Evolutionary conservation across 2,329 filamentous ascomycete species (phyloP).

Genomic region (Metarhizium humberi): DNA sequence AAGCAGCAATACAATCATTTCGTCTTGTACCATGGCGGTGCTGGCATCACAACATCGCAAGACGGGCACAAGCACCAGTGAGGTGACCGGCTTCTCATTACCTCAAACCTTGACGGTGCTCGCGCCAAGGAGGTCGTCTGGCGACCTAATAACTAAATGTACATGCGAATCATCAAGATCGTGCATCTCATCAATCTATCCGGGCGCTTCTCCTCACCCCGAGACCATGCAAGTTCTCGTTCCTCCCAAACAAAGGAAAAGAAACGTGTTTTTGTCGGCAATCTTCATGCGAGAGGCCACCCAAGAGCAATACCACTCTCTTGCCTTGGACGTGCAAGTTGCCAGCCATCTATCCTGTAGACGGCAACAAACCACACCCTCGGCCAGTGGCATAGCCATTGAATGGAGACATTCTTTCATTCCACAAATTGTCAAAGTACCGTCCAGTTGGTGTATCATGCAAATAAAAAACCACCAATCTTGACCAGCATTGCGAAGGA

Average conservation of each 20-base stretch:
- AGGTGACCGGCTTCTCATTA: slow-evolving; percentile 28
- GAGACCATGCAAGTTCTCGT: slow-evolving; percentile 10
- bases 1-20: not conserved
- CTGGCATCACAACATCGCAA: not conserved
- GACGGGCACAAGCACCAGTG: slow-evolving; percentile 9
- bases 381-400: not conserved
- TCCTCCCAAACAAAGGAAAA: slow-evolving; percentile 11
- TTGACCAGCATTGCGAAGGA: not conserved
- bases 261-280: slow-evolving; percentile 4
- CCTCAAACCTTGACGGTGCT: slow-evolving; percentile 24
- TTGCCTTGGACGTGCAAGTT: not conserved
- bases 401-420: not conserved
- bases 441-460: not conserved
- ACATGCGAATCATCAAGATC: slow-evolving; percentile 21
- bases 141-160: slow-evolving; percentile 17
- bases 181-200: slow-evolving; percentile 14
- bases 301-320: not conserved
- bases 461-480: not conserved
- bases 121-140: slow-evolving; percentile 26
- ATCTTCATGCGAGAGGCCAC: not conserved
- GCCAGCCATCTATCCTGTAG: not conserved
- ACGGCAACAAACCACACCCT: not conserved
- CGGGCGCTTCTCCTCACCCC: slow-evolving; percentile 4
- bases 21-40: not conserved
- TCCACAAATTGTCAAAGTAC: not conserved